Percentiles rank a stretch among this genome's conserved stretches.
Evolutionary conservation across 2,329 filamentous ascomycete species (phyloP).

Genomic region (Exophiala bonariae): DNA sequence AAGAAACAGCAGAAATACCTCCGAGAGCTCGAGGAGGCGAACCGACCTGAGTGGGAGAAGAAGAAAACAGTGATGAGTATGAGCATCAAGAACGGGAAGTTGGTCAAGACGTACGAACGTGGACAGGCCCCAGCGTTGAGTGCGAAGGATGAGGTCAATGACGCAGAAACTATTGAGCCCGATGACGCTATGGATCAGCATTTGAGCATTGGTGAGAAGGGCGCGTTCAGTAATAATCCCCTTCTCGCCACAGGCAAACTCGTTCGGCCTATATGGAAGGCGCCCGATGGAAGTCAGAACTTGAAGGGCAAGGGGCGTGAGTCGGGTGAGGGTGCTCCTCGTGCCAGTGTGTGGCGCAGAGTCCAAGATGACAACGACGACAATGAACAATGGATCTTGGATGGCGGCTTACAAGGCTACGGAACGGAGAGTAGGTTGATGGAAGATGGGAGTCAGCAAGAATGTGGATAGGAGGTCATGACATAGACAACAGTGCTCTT

Average conservation of each 20-base stretch:
- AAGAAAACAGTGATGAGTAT: conserved; percentile 80
- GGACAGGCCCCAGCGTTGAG: conserved; percentile 25
- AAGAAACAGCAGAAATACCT: conserved; percentile 83
- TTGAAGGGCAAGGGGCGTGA: conserved; percentile 25
- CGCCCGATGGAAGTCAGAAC: conserved; percentile 30
- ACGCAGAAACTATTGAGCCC: conserved; percentile 29
- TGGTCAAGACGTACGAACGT: conserved; percentile 57
- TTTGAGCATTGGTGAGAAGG: conserved; percentile 27
- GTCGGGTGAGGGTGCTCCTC: conserved; percentile 29
- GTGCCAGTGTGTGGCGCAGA: conserved; percentile 45
- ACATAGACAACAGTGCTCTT: no score
- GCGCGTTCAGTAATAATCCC: conserved; percentile 45
- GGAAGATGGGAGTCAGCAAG: conserved; percentile 25
- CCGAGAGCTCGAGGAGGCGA: conserved; percentile 83
- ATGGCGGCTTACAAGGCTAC: conserved; percentile 43
- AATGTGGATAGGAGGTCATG: conserved; percentile 15
- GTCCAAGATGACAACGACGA: conserved; percentile 48
- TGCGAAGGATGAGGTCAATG: conserved; percentile 24
- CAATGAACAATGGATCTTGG: conserved; percentile 49
- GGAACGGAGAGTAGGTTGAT: conserved; percentile 21
- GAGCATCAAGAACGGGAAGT: conserved; percentile 74
- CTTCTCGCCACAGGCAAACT: conserved; percentile 44
- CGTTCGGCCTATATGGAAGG: conserved; percentile 47
- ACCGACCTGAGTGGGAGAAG: conserved; percentile 85
- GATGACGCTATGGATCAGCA: conserved; percentile 28